Evolutionary conservation across 805 yeast species (phyloP), one percentile per base, ranked within the genome.

Genomic region (Metschnikowia amazonensis): DNA sequence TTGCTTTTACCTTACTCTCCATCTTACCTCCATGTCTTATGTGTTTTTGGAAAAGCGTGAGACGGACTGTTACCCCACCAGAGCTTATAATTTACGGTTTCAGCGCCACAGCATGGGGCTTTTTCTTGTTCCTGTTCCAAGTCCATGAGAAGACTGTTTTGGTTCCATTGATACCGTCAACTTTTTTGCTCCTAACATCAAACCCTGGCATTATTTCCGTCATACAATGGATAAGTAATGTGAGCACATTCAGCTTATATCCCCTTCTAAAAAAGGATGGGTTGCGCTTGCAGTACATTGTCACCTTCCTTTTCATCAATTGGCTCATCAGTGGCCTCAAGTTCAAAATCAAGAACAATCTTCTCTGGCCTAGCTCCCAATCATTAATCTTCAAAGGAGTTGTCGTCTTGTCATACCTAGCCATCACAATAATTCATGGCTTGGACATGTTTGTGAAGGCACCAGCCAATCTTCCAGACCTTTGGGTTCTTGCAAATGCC

Each of bases 61-160:
- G 42, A 33, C 51, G 52, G 33, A 46, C 44, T 27, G 47, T 42
- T 8, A 45, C 50, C 11, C 54, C 58, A 5, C 59, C 63, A 4
- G 58, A 43, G n/a, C 33, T 47, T 17, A 38, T 69, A 25, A 56
- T 70, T 0, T 88, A 89, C 80, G 88, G 90, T 1, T 76, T 94
- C 42, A 80, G 89, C 1, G 82, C 88, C 0, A 81, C 92, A 47
- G 81, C 99, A 0, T 77, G 94, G 82, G 84, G 95, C 0, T 94
- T 94, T 60, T 94, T 75, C 63, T 70, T 94, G 43, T 94, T 94
- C 62, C 84, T 96, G 27, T 94, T 89, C 71, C 98, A 92, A 63
- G 98, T 94, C 4, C 99, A 94, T 62, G 98, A 94, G 66, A 94
- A 94, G 66, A 79, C 94, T 0, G 90, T 94, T 13, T 67, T 94